phyloP scores from a whole-genome alignment of 1,284 basidiomycete genomes.

The Papiliotrema nemorosa region DNA sequence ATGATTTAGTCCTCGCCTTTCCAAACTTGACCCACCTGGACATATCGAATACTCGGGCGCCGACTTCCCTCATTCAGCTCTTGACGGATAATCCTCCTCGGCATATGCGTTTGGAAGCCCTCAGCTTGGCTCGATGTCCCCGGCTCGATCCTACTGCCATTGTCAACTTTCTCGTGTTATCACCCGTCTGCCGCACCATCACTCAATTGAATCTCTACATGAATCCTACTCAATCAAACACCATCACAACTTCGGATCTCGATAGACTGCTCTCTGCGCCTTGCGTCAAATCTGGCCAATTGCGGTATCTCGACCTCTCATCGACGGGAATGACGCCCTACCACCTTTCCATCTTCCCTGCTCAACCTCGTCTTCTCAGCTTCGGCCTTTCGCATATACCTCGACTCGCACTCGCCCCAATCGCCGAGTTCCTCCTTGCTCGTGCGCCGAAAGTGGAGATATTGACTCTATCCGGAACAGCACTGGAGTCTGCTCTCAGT shows the following conservation, averaged over 20 bases:
- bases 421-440: constrained; percentile 66
- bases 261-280: constrained; percentile 71
- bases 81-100: constrained; percentile 55
- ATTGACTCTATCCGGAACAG: constrained; percentile 74
- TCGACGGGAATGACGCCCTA: constrained; percentile 68
- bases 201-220: constrained; percentile 84
- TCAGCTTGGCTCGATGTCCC: constrained; percentile 85
- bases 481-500: constrained; percentile 62
- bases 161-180: constrained; percentile 67
- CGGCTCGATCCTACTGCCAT: constrained; percentile 77
- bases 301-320: constrained; percentile 87
- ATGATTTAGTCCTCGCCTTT: constrained; percentile 61
- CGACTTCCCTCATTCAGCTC: constrained; percentile 53
- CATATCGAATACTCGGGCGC: constrained; percentile 62
- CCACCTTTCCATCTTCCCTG: constrained; percentile 53
- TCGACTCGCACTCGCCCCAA: constrained; percentile 61
- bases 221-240: constrained; percentile 79
- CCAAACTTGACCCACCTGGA: constrained; percentile 51
- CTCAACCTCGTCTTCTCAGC: constrained; percentile 75
- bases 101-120: constrained; percentile 66
- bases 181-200: constrained; percentile 60
- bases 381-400: constrained; percentile 85
- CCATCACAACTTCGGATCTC: constrained; percentile 68
- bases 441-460: constrained; percentile 79
- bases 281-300: constrained; percentile 69